A percentile compares a stretch with the other conserved stretches of the same genome.
Conservation (phyloP, 768 basidiomycete genomes). For the Suillus bovinus region DNA sequence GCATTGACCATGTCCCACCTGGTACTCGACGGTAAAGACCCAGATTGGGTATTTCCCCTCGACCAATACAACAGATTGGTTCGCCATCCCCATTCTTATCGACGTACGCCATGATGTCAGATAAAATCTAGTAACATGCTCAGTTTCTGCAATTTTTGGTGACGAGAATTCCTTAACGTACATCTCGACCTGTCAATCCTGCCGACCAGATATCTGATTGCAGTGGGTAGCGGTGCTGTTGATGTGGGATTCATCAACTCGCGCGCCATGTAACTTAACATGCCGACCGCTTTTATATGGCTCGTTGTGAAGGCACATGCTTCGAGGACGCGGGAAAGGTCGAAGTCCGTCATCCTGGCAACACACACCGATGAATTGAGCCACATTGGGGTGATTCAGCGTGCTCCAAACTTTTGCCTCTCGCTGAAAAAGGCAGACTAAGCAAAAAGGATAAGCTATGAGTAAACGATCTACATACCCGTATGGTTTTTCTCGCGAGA, state of each 20-base stretch:
- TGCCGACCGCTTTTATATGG: conserved; percentile 28
- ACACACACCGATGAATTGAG: conserved; percentile 24
- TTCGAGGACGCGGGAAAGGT: conserved; percentile 38
- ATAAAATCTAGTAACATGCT: conserved; percentile 9
- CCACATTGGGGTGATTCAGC: conserved; percentile 24
- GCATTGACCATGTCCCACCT: not conserved
- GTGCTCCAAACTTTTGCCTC: conserved; percentile 30
- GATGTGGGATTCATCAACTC: conserved; percentile 31
- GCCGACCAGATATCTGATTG: conserved; percentile 39
- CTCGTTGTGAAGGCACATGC: conserved; percentile 37
- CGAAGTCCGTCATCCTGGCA: conserved; percentile 40
- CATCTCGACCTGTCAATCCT: conserved; percentile 38
- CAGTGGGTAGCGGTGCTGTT: conserved; percentile 22
- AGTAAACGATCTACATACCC: not conserved
- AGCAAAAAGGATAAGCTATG: not conserved
- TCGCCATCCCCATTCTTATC: not conserved
- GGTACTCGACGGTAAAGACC: not conserved
- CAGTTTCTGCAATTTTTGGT: not conserved
- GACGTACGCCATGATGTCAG: not conserved
- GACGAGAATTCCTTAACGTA: conserved; percentile 8
- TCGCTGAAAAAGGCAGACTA: conserved; percentile 15
- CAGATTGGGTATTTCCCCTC: not conserved
- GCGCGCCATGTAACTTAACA: conserved; percentile 41
- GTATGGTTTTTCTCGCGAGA: not conserved
- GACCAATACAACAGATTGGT: not conserved